These are phyloP conservation scores for Capsicum baccatum DNA, from an alignment of 257 asterid genomes.

Conservation along the genomic window DNA sequence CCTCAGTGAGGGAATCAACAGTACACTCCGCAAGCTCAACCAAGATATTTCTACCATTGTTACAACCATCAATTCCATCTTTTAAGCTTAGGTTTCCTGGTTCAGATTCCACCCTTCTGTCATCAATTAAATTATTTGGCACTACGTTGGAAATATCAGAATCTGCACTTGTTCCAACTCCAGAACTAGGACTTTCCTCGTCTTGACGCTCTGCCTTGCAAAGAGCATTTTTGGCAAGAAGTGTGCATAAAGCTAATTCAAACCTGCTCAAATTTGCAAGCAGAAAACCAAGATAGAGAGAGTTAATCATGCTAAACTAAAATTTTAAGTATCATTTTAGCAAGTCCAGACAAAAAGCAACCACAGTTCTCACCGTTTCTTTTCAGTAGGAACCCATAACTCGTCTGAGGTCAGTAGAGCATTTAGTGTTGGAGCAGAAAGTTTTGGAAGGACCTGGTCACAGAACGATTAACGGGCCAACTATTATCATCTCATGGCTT, in stretches of 20 bases:
- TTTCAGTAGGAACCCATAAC: constrained; percentile 96
- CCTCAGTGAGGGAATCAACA: constrained; percentile 64
- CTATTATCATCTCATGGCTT: neutral
- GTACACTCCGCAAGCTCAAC: constrained; percentile 69
- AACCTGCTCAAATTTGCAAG: constrained; percentile 51
- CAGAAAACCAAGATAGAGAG: constrained; percentile 16
- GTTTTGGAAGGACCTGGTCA: constrained; percentile 90
- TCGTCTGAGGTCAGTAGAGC: constrained; percentile 92
- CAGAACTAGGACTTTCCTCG: constrained; percentile 51
- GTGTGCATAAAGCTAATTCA: constrained; percentile 79
- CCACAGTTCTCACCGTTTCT: constrained; percentile 71
- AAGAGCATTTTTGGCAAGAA: constrained; percentile 65
- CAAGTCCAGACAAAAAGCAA: constrained; percentile 32
- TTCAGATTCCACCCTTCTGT: constrained; percentile 55
- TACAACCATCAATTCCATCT: constrained; percentile 56
- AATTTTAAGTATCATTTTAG: constrained; percentile 28
- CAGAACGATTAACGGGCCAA: constrained; percentile 27
- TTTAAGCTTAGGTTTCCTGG: constrained; percentile 47
- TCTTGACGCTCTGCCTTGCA: constrained; percentile 61
- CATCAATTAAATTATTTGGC: constrained; percentile 51
- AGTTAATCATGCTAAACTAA: neutral
- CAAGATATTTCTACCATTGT: constrained; percentile 62
- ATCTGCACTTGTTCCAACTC: constrained; percentile 41
- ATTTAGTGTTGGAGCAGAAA: constrained; percentile 86
- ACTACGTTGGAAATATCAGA: constrained; percentile 52